Evolutionary conservation across 345 rosid genomes (phyloP).

Genomic region (Carallia brachiata): DNA sequence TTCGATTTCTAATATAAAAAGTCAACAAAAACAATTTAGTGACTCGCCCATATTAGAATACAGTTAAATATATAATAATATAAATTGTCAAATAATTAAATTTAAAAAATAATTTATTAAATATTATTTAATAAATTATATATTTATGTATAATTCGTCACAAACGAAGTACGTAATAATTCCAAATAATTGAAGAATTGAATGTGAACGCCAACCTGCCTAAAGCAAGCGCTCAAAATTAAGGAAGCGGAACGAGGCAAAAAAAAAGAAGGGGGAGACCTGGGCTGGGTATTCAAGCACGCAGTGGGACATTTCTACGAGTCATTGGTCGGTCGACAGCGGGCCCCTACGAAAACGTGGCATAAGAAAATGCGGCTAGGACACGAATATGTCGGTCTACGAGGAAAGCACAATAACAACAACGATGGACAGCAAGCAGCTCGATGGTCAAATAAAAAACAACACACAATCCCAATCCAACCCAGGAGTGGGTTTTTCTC

Average conservation of each 20-base stretch:
- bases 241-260: neutral
- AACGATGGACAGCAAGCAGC: neutral
- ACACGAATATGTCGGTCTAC: constrained; percentile 51
- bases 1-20: too few relatives aligned
- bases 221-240: neutral
- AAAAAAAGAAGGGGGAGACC: neutral
- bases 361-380: constrained; percentile 32
- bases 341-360: constrained; percentile 39
- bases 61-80: too few relatives aligned
- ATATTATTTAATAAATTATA: too few relatives aligned
- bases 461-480: neutral
- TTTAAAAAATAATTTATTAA: too few relatives aligned
- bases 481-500: neutral
- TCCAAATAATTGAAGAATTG: too few relatives aligned
- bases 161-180: too few relatives aligned
- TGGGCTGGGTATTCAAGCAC: neutral
- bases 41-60: too few relatives aligned
- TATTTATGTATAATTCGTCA: too few relatives aligned
- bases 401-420: constrained; percentile 37
- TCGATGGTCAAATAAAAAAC: too few relatives aligned
- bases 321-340: constrained; percentile 30
- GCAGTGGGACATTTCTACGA: neutral
- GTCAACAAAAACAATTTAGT: too few relatives aligned
- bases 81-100: too few relatives aligned
- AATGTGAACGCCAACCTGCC: too few relatives aligned